Evolutionary conservation across 495 filamentous ascomycete genomes (phyloP).

Genomic region (Penicillium cosmopolitanum): DNA sequence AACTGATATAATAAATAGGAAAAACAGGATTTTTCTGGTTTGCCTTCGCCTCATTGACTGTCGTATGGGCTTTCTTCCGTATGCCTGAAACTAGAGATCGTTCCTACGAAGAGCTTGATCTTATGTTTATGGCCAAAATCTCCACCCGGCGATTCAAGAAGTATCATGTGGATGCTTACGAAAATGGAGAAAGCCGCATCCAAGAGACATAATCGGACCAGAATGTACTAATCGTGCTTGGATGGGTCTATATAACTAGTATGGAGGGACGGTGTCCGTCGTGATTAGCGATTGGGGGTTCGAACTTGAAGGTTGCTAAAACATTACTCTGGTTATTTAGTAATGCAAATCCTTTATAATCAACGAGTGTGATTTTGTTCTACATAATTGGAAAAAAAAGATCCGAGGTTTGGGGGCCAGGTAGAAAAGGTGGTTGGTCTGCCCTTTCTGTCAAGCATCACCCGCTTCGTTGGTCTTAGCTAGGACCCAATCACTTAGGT

Average conservation of each 20-base stretch:
- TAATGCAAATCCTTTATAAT: no score
- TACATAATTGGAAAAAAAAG: no score
- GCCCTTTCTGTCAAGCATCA: neutral
- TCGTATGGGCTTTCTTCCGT: conserved; percentile 43
- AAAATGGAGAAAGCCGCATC: neutral
- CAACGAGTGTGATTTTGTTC: no score
- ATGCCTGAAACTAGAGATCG: conserved; percentile 50
- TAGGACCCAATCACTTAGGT: neutral
- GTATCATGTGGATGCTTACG: conserved; percentile 22
- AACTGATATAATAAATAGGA: conserved; percentile 10
- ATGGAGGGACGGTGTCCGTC: no score
- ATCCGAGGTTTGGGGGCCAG: no score
- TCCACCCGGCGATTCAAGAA: conserved; percentile 50
- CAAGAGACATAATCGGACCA: neutral
- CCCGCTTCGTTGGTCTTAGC: neutral
- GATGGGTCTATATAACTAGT: no score
- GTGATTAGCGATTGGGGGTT: no score
- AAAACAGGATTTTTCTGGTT: conserved; percentile 47
- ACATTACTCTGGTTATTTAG: no score
- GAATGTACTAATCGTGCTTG: neutral
- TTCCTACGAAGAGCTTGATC: conserved; percentile 60
- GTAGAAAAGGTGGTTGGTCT: no score
- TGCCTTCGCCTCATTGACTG: conserved; percentile 23
- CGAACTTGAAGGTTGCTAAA: no score
- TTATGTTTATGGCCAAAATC: conserved; percentile 57